Percentiles rank a stretch among this genome's conserved stretches.
Conservation (phyloP, 148 eudicot species). For the Fagopyrum homotropicum region DNA sequence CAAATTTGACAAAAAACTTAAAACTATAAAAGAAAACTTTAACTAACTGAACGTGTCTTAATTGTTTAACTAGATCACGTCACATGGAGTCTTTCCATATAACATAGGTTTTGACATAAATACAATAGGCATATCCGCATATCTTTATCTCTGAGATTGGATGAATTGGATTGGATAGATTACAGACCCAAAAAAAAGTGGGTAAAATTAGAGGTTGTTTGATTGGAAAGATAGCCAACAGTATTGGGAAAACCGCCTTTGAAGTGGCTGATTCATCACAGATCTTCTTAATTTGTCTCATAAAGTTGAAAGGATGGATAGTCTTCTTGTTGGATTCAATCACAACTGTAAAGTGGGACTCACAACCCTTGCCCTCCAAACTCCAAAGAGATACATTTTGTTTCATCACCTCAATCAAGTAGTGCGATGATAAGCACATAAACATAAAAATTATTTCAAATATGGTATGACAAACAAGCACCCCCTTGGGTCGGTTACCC, state of each 20-base stretch:
- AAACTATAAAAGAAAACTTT: no score
- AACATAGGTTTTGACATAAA: no score
- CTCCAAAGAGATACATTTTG: neutral
- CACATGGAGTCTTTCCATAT: no score
- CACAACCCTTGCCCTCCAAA: neutral
- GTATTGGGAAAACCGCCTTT: neutral
- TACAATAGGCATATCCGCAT: no score
- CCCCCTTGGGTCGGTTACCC: no score
- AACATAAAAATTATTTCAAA: neutral
- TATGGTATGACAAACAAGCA: no score
- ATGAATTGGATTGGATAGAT: no score
- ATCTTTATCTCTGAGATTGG: no score
- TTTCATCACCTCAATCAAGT: neutral
- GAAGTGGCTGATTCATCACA: neutral
- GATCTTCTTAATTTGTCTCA: neutral
- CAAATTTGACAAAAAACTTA: no score
- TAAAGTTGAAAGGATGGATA: slow-evolving; percentile 9
- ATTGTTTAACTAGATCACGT: no score
- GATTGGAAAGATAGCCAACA: neutral
- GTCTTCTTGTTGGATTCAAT: slow-evolving; percentile 5
- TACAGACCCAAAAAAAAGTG: no score
- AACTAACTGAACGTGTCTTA: no score
- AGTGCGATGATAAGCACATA: neutral
- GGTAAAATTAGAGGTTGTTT: neutral
- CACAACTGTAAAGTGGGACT: neutral